Conservation (phyloP, 2,329 filamentous ascomycete genomes). For the Metarhizium robertsii region DNA sequence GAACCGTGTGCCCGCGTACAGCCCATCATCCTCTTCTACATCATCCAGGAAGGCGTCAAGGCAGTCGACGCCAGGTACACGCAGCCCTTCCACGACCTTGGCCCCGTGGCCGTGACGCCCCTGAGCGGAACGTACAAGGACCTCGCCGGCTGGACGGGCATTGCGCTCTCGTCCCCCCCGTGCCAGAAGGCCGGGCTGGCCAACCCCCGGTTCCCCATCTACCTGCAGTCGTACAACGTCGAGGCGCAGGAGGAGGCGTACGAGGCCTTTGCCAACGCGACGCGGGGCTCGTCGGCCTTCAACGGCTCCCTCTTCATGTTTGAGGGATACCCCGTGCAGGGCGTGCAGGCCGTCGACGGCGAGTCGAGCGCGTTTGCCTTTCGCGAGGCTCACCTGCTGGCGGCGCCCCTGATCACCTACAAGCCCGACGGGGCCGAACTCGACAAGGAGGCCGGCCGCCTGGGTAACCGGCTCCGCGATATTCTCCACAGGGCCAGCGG, state of each 20-base stretch:
- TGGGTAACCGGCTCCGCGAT: constrained; percentile 29
- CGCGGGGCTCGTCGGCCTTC: constrained; percentile 17
- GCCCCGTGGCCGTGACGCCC: constrained; percentile 22
- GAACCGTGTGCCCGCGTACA: background rate
- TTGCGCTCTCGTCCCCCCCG: constrained; percentile 22
- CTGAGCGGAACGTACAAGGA: constrained; percentile 33
- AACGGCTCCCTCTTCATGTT: constrained; percentile 37
- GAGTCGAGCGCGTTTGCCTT: constrained; percentile 34
- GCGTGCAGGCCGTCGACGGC: constrained; percentile 27
- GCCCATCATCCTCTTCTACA: constrained; percentile 27
- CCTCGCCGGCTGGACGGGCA: constrained; percentile 33
- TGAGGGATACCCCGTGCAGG: constrained; percentile 39
- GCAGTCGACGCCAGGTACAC: constrained; percentile 29
- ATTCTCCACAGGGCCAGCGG: constrained; percentile 26
- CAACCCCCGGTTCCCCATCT: constrained; percentile 35
- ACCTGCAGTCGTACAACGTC: constrained; percentile 28
- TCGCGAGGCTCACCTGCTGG: constrained; percentile 33
- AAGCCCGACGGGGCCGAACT: constrained; percentile 18
- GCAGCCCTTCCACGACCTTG: constrained; percentile 32
- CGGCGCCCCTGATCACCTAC: constrained; percentile 28
- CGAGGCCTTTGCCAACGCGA: constrained; percentile 21
- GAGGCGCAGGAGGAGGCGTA: constrained; percentile 19
- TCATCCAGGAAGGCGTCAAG: constrained; percentile 33
- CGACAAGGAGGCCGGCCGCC: constrained; percentile 21
- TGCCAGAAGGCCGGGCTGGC: constrained; percentile 32